Base-by-base conservation (phyloP, 495 filamentous ascomycete genomes). In the Xylaria acuta region DNA sequence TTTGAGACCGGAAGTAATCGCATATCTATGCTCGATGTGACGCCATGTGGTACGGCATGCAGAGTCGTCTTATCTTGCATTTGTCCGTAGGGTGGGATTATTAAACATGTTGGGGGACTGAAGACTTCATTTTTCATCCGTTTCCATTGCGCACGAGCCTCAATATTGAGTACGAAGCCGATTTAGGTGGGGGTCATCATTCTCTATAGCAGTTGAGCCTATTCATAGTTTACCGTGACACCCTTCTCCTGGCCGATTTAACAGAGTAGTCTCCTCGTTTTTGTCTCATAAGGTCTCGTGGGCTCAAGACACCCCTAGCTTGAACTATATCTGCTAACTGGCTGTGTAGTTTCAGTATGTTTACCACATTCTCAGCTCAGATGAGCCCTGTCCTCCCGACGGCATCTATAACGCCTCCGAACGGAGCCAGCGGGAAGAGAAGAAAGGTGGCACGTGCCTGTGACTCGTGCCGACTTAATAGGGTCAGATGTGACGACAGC, bases 321-420 rank as follows among this genome's bases (percentile, higher is more conserved):
- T 54, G n/a, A 12, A 30, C 25, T 9, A 54, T 30, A 54, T 54
- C 12, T 54, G 25, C 51, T 54, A 27, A 30, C 51, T 27, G 12
- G 30, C 20, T 54, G 51, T 9, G 20, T 54, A 30, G 25, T 54
- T 54, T 30, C 51, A 54, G 11, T 47, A 70, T 70, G 43, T 64
- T 64, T 51, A 64, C 68, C 40, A 63, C 56, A 36, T 70, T 70
- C 20, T 64, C 43, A 12, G 58, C 68, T 64, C 58, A 70, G 54
- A 63, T 70, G 68, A 70, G 53, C 54, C 54, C 68, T 34, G 68
- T 58, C 18, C 36, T 9, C 30, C 45, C 41, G 11, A 59, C 45
- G 16, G 32, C 32, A 9, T 71, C 59, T 20, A 64, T 64, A 51
- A 64, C 59, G 41, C 69, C 69, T 41, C 64, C 69, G 18, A 64